phyloP scores from a whole-genome alignment of 225 moss, liverwort and hornwort genomes.

The Marchantia paleacea region DNA sequence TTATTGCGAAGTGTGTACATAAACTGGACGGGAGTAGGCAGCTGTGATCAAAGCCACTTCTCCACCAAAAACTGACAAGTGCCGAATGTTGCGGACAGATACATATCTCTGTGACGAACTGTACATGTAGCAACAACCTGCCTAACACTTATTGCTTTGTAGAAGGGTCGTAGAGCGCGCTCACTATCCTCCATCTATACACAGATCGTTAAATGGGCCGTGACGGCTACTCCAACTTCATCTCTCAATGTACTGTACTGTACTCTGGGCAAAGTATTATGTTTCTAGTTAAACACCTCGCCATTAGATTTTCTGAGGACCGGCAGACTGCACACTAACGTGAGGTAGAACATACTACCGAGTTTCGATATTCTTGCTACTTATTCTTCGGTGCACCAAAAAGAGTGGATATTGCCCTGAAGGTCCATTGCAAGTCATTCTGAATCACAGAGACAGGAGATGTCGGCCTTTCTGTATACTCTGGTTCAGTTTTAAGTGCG shows the following conservation, averaged over 20 bases:
- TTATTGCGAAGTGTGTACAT: slow-evolving; percentile 1
- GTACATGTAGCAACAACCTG: neutral
- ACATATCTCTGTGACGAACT: neutral
- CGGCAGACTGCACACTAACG: too few relatives aligned
- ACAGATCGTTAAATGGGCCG: neutral
- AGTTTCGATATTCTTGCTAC: neutral
- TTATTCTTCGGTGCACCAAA: neutral
- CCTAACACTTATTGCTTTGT: neutral
- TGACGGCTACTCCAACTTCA: neutral
- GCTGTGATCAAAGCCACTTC: neutral
- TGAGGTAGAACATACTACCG: neutral
- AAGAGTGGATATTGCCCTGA: slow-evolving; percentile 17
- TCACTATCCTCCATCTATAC: neutral
- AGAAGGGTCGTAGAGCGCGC: neutral
- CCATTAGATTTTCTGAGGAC: neutral
- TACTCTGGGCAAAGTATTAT: neutral
- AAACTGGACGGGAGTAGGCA: neutral
- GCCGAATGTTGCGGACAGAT: too few relatives aligned
- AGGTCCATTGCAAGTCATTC: slow-evolving; percentile 19
- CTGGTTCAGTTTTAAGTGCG: neutral
- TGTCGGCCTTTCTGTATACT: neutral
- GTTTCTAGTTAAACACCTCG: neutral
- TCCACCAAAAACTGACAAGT: neutral
- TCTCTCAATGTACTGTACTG: neutral
- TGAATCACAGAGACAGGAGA: slow-evolving; percentile 7